These are phyloP conservation scores for Zizania palustris DNA, from an alignment of 202 grass and related monocot genomes.

Conservation along the genomic window DNA sequence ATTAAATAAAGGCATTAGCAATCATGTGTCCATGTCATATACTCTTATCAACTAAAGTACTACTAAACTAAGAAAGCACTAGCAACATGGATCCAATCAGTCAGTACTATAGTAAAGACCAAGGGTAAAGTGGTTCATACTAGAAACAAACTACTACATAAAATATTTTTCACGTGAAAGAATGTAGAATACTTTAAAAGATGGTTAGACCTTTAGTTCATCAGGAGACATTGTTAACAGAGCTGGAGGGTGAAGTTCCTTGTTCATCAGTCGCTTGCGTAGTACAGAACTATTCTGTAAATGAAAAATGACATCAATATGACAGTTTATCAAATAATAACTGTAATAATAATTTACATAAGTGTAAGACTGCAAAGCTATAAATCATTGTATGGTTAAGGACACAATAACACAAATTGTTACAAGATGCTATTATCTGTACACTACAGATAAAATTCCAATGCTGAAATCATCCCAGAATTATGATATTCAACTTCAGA, in stretches of 20 bases:
- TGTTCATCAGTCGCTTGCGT: slow-evolving; percentile 71
- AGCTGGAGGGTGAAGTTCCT: slow-evolving; percentile 78
- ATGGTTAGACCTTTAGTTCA: slow-evolving; percentile 76
- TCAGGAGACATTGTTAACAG: slow-evolving; percentile 88
- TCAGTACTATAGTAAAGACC: slow-evolving; percentile 8
- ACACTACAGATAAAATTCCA: neutral
- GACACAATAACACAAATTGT: slow-evolving; percentile 1
- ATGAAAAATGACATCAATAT: slow-evolving; percentile 37
- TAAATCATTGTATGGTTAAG: slow-evolving; percentile 21
- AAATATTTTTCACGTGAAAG: neutral
- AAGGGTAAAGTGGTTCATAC: slow-evolving; percentile 14
- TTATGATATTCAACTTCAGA: slow-evolving; percentile 9
- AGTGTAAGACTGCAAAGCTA: neutral
- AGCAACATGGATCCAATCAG: slow-evolving; percentile 19
- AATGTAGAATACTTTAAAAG: slow-evolving; percentile 34
- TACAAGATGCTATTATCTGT: slow-evolving; percentile 4
- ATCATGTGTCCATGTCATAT: neutral
- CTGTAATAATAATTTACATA: slow-evolving; percentile 21
- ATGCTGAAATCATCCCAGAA: slow-evolving; percentile 11
- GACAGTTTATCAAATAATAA: slow-evolving; percentile 25
- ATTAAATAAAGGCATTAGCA: neutral
- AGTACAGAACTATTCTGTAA: slow-evolving; percentile 71
- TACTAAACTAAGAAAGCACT: neutral
- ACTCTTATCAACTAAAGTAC: slow-evolving; percentile 14
- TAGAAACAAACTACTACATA: slow-evolving; percentile 13